Evolutionary conservation across 345 rosid species (phyloP), one percentile per base, ranked within the genome.

Genomic region (Pseudoturritis turrita): DNA sequence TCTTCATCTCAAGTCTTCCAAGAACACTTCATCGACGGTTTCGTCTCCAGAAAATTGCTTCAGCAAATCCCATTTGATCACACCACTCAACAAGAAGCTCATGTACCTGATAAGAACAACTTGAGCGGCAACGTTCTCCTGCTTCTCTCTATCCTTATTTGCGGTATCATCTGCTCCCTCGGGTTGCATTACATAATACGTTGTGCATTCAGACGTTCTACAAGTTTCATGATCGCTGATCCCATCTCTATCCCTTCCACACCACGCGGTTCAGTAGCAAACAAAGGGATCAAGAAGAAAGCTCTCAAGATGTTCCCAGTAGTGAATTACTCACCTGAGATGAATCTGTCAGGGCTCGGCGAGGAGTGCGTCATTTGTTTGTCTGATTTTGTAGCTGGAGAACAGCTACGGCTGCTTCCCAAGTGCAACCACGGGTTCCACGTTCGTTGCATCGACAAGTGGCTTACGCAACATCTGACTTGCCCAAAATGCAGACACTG

Each of bases 401-500:
- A 87, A 15, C 65, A 62, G 43, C 73, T 85, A 11, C 80, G 96
- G 14, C 52, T 87, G 35, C 78, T 84, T 51, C 88, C 88, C 3
- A 85, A 79, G 19, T 85, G 88, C 57, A 80, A 79, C 73, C 88
- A 84, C 47, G 84, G 85, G 2, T 84, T 84, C 72, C 88, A 84
- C 35, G 77, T 78, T n/a, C 59, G 61, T 2, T 85, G 88, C 70
- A 81, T 85, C 47, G 88, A 82, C 61, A 82, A 79, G 57, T 85
- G 88, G 88, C 84, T 85, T 21, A 65, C 65, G 18, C 78, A 83
- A 11, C 86, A 85, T 45, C 70, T 75, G 33, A 80, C 88, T 53
- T 85, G 88, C 43, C 88, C 88, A 2, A 87, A 79, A 8, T 89
- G 96, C 36, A 80, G 96, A 75, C 83, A 84, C 44, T 80, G 81